Base-by-base conservation (phyloP, 2,329 filamentous ascomycete species). In the Magnaporthales sp. region DNA sequence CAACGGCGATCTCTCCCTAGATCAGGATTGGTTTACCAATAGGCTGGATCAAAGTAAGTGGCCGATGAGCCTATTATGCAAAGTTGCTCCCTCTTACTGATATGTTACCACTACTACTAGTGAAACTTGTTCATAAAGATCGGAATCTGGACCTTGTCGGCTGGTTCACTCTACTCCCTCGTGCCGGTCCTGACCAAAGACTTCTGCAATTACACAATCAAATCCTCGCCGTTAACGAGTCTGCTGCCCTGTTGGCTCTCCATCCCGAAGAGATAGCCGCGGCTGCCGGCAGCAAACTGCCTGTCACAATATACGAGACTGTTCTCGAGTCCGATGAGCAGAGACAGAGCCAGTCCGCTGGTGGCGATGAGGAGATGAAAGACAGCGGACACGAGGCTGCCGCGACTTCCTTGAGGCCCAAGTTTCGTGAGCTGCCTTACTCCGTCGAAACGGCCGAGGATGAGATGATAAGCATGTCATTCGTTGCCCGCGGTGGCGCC, bases 401-500 rank as follows among this genome's bases (percentile, higher is more conserved):
- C 75, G 77, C 86, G 38, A 76, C 80, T 1, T 76, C 80, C 2
- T 75, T 88, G 27, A 86, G 84, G 64, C 83, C 95, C 68, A 90
- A 86, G 73, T 98, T 98, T 77, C 86, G 89, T 68, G 90, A 96
- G 74, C 79, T 98, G 10, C 87, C 90, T 1, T 98, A 95, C 76
- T 90, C 90, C 0, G 89, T 98, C 1, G 95, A 98, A 79, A 97
- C 93, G 0, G 92, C 92, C 10, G 93, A 98, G 76, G 93, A 93
- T 1, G 95, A 99, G 77, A 97, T 97, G 93, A 98, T 99, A 70
- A 91, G 91, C 71, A 91, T 99, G 73, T 93, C 97, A 77, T 96
- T 93, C 70, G 90, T 99, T 24, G 93, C 94, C 0, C 89, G 89
- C 65, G 92, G 91, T 54, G 91, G 91, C 62, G 91, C 91, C 63